Evolutionary conservation across 176 grass and related monocot genomes (phyloP).

Genomic region (Eragrostis nindensis): DNA sequence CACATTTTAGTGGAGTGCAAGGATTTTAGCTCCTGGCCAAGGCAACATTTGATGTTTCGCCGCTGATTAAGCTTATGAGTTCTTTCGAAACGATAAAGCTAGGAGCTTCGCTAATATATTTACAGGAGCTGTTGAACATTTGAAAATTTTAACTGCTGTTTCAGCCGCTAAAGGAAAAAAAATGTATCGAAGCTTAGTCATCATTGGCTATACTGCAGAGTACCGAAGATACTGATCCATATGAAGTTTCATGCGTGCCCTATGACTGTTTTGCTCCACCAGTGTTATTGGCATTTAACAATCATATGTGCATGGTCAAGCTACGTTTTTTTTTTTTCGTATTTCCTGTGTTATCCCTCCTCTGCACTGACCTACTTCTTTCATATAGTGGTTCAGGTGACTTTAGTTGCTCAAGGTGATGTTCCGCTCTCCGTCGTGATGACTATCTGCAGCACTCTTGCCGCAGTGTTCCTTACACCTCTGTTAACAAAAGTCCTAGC

Average conservation of each 20-base stretch:
- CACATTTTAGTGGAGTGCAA: too few species aligned
- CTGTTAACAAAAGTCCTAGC: slow-evolving; percentile 79
- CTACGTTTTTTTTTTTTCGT: background rate
- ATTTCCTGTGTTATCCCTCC: background rate
- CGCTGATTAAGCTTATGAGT: background rate
- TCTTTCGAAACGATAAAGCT: background rate
- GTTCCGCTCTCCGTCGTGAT: slow-evolving; percentile 78
- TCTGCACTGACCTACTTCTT: slow-evolving; percentile 26
- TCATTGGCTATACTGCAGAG: background rate
- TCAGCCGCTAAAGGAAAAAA: background rate
- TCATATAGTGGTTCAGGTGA: slow-evolving; percentile 74
- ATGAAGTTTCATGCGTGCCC: background rate
- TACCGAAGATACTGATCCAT: background rate
- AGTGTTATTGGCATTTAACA: background rate
- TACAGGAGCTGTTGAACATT: background rate
- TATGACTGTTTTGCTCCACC: background rate
- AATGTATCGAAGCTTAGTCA: background rate
- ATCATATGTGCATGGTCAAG: background rate
- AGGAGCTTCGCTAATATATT: background rate
- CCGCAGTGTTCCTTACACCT: slow-evolving; percentile 74
- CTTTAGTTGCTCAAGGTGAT: slow-evolving; percentile 78
- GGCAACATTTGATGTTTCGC: too few species aligned
- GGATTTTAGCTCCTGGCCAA: too few species aligned
- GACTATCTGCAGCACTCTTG: slow-evolving; percentile 75
- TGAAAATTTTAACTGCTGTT: background rate